Base-by-base conservation (phyloP, 768 basidiomycete species). In the Lactarius vividus region DNA sequence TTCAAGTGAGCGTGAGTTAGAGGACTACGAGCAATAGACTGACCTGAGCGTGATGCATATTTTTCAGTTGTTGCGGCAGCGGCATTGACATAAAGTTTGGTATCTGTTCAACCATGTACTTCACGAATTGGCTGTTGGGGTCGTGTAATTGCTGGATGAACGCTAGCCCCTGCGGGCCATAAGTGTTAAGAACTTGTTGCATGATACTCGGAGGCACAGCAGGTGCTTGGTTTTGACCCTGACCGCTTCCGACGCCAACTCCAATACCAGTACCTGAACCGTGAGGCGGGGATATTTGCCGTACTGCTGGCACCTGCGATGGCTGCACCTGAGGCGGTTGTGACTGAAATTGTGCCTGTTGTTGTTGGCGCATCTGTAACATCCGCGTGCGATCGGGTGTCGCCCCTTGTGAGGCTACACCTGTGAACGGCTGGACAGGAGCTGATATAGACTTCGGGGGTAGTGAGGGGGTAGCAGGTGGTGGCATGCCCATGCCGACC, bases 401-500 rank as follows among this genome's bases (percentile, higher is more conserved):
- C 44, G 64, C 42, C 37, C 52, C 57, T 23, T 54, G 67, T 39
- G 64, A 9, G 16, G 23, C 20, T 8, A 28, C 35, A 33, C 58
- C 55, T 10, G 63, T 4, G 54, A 65, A 65, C 20, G 64, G 37
- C 26, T 57, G 59, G 23, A 40, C n/a, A 5, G 63, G 55, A 39
- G 59, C 8, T 42, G 55, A 57, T 35, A 67, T 29, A 33, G 67
- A 37, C 35, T 67, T 67, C 0, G 65, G 26, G 29, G 49, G 59
- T 18, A 58, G 37, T 5, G 66, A 40, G 39, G 66, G 62, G 2
- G 59, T 62, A 16, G 64, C 56, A 4, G 65, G 68, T 26, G 73
- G 73, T 23, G 74, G 74, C 70, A 72, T 75, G 33, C 71, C 74
- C 11, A 75, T 77, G 49, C 73, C 75, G 55, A 70, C 66, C 71